Base-by-base conservation (phyloP, 441 rosid species). In the Brassica balearica region DNA sequence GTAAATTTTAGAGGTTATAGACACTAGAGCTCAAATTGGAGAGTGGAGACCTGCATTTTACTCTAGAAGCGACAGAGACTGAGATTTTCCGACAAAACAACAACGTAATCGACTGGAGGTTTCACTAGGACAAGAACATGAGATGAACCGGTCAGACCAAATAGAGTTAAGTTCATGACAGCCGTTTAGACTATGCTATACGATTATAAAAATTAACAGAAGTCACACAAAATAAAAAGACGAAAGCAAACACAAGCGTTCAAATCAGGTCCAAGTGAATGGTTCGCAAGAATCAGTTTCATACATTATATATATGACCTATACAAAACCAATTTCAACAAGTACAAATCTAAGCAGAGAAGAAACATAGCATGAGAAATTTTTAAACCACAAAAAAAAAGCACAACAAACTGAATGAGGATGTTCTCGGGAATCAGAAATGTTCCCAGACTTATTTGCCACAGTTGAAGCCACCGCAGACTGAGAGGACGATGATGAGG, bases 401-500 rank as follows among this genome's bases (percentile, higher is more conserved):
- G 65, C 73, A 80, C 65, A 38, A 66, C 73, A 65, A 80, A 75
- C 59, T 70, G 65, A 71, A 65, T 74, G 69, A 70, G 20, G 48
- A 71, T 65, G 58, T 75, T 80, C 68, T 65, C 68, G 8, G 64
- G 70, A 48, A 79, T 29, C 41, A 29, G 11, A 60, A 32, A 75
- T 65, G 80, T 66, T 71, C 38, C 68, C 3, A 65, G 25, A 70
- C 69, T 77, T 68, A 77, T 53, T 79, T 68, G 12, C 65, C 65
- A 12, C 98, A 91, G 17, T 83, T 86, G 81, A 90, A 91, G 8
- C 92, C 92, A 6, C 83, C 81, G 83, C 96, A 91, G 59, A 89
- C 71, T 0, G 98, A 91, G 68, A 89, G 83, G 65, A 90, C 64
- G 55, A 93, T 88, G 85, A 93, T 88, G 81, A 93, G 88, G 64